Percentiles rank a stretch among this genome's conserved stretches.
Evolutionary conservation across 495 filamentous ascomycete genomes (phyloP).

Genomic region (Tuber calosporum): DNA sequence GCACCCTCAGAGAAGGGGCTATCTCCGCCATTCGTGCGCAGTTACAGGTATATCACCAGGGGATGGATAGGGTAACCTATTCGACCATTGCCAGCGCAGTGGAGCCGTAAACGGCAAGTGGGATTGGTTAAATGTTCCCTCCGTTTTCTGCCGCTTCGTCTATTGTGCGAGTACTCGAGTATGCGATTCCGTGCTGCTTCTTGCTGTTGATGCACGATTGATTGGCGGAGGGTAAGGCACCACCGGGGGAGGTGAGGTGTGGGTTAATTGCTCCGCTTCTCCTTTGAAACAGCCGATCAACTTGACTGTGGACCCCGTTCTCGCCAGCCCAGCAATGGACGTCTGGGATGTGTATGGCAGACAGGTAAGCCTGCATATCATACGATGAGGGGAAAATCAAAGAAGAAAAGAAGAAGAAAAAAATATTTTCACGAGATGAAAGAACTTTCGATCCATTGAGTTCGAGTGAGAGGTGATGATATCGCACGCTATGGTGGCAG

Average conservation of each 20-base stretch:
- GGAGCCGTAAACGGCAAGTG: neutral
- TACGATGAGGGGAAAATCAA: neutral
- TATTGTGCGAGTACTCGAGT: no score
- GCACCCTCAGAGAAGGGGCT: neutral
- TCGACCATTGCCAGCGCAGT: neutral
- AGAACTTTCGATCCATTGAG: neutral
- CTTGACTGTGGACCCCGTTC: neutral
- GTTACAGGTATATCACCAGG: neutral
- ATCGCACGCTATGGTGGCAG: neutral
- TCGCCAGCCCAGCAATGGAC: neutral
- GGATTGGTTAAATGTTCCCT: neutral
- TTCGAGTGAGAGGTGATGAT: neutral
- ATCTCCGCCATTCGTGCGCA: neutral
- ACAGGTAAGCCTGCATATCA: slow-evolving; percentile 3
- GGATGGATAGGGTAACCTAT: neutral
- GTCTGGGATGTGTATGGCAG: neutral
- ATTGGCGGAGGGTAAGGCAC: neutral
- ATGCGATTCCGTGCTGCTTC: neutral
- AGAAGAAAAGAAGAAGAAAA: neutral
- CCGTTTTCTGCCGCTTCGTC: neutral
- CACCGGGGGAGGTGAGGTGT: neutral
- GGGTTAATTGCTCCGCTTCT: neutral
- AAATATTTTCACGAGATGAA: neutral
- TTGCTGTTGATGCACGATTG: neutral
- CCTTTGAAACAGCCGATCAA: neutral